Conservation (phyloP, 225 moss, liverwort and hornwort species). For the Sphagnum contortum region DNA sequence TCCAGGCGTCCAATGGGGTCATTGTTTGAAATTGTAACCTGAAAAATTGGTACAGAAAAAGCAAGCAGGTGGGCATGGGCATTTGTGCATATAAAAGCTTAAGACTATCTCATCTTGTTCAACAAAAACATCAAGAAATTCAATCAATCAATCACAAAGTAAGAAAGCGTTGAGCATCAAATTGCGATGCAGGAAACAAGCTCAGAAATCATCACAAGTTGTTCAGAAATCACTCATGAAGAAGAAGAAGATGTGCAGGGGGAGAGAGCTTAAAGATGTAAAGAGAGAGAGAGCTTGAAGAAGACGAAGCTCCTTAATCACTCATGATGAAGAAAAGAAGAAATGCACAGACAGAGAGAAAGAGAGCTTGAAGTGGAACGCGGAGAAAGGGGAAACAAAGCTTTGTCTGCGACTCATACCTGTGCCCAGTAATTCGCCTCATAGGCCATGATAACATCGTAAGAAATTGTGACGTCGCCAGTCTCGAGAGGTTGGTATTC, state of each 20-base stretch:
- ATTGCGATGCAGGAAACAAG: too few species aligned
- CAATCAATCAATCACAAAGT: not conserved
- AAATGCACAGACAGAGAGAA: not conserved
- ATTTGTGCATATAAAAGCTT: too few species aligned
- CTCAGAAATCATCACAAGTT: too few species aligned
- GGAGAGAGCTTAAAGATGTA: not conserved
- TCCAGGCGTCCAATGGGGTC: slow-evolving; percentile 33
- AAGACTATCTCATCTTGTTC: too few species aligned
- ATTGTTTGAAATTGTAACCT: slow-evolving; percentile 31
- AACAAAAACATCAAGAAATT: not conserved
- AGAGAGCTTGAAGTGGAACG: not conserved
- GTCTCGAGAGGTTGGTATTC: slow-evolving; percentile 6
- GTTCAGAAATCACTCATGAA: too few species aligned
- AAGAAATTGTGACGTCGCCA: slow-evolving; percentile 29
- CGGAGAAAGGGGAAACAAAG: not conserved
- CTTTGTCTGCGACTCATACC: not conserved
- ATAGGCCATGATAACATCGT: slow-evolving; percentile 19
- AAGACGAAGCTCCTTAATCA: not conserved
- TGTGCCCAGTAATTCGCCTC: slow-evolving; percentile 14
- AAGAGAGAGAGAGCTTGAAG: not conserved
- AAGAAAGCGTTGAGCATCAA: too few species aligned
- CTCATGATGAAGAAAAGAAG: too few species aligned
- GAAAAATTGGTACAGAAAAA: not conserved
- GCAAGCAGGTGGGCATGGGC: too few species aligned
- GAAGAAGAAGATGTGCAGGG: too few species aligned